phyloP scores from a whole-genome alignment of 176 grass and related monocot genomes.

The Avena atlantica region DNA sequence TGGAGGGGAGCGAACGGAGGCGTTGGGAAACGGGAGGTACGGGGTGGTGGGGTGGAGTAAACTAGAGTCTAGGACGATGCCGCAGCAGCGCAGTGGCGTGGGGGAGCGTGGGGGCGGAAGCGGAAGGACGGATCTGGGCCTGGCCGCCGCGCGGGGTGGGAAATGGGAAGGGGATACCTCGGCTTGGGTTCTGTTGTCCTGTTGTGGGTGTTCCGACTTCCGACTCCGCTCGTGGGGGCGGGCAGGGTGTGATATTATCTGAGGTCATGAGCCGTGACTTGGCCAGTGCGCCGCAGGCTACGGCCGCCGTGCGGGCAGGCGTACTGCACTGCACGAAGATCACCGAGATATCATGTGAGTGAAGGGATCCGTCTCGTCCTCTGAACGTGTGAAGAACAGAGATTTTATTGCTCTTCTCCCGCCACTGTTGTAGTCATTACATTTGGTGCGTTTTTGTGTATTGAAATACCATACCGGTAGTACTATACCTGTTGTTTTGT shows the following conservation, averaged over 20 bases:
- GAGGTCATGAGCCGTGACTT: slow-evolving; percentile 9
- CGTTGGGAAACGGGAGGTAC: slow-evolving; percentile 40
- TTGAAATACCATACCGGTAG: neutral
- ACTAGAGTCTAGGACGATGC: neutral
- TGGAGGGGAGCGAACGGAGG: neutral
- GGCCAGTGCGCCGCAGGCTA: neutral
- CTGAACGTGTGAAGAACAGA: neutral
- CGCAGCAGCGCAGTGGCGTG: neutral
- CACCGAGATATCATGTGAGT: neutral
- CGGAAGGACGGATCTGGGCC: slow-evolving; percentile 51
- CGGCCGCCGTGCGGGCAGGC: neutral
- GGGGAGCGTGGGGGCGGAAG: slow-evolving; percentile 11
- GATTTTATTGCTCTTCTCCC: neutral
- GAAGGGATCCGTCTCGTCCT: neutral
- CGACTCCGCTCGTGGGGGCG: neutral
- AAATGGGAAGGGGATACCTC: slow-evolving; percentile 2
- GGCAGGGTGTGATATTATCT: neutral
- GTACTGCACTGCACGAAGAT: neutral
- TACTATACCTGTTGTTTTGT: too few relatives aligned
- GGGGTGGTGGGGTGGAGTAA: slow-evolving; percentile 35
- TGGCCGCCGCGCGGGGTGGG: neutral
- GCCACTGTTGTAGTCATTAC: neutral
- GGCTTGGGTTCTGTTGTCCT: neutral
- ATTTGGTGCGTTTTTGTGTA: neutral
- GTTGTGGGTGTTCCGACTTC: slow-evolving; percentile 4